phyloP scores from a whole-genome alignment of 495 filamentous ascomycete species.

The Talaromyces ruber region DNA sequence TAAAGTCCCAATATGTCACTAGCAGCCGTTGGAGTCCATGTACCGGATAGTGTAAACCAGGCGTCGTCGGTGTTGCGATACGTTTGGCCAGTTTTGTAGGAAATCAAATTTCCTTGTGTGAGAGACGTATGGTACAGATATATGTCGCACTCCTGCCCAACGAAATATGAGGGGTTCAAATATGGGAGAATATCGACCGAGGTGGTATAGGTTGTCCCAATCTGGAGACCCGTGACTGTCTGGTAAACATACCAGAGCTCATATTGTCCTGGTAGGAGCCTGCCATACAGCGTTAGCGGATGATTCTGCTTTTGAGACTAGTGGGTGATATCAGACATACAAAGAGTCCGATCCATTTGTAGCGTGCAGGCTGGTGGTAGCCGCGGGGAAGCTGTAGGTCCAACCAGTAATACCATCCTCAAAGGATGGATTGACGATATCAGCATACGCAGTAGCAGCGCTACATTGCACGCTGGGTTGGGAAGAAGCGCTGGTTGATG shows the following conservation, averaged over 20 bases:
- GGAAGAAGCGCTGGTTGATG: not conserved
- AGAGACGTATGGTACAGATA: not conserved
- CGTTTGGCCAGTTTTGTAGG: not conserved
- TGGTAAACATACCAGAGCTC: not conserved
- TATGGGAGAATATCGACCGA: not conserved
- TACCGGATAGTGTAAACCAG: not conserved
- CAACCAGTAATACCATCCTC: not conserved
- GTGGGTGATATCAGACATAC: not conserved
- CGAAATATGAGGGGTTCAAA: not conserved
- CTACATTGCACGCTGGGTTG: not conserved
- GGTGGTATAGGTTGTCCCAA: not conserved
- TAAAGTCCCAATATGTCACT: not conserved
- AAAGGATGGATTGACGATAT: constrained; percentile 1
- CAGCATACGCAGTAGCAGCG: not conserved
- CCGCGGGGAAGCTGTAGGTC: not conserved
- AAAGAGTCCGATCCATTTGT: not conserved
- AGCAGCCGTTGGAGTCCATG: not conserved
- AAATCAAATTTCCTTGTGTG: not conserved
- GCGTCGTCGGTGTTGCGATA: not conserved
- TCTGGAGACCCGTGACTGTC: not conserved
- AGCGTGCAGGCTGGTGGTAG: not conserved
- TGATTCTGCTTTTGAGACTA: not conserved
- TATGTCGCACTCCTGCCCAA: not conserved
- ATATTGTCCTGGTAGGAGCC: not conserved
- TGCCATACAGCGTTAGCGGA: not conserved